These are phyloP conservation scores for Sugiyamaella pinicola DNA, from an alignment of 1,139 yeast genomes.

Conservation along the genomic window DNA sequence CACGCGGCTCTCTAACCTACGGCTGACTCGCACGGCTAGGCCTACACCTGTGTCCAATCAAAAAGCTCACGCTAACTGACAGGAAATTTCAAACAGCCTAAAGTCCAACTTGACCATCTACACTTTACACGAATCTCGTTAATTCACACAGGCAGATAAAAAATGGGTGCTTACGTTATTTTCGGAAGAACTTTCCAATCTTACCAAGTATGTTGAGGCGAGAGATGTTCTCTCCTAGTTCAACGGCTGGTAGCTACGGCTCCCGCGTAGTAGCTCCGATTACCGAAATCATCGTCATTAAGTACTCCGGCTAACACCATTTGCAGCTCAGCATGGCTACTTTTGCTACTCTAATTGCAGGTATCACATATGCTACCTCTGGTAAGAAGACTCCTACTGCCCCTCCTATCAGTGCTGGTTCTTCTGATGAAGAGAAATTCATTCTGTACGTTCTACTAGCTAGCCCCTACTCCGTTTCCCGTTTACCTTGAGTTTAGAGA, in stretches of 20 bases:
- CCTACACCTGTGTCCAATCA: slow-evolving; percentile 9
- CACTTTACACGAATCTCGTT: neutral
- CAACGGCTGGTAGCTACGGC: no score
- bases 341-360: slow-evolving; percentile 39
- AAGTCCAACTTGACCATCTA: neutral
- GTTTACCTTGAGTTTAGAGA: no score
- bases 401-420: slow-evolving; percentile 73
- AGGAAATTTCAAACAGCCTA: slow-evolving; percentile 6
- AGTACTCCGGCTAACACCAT: slow-evolving; percentile 5
- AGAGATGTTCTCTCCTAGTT: no score
- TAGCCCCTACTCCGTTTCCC: no score
- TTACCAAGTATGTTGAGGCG: slow-evolving; percentile 56
- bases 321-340: slow-evolving; percentile 43
- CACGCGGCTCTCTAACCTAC: neutral
- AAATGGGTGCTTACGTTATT: slow-evolving; percentile 78
- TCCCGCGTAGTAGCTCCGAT: no score
- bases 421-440: slow-evolving; percentile 89
- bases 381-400: slow-evolving; percentile 54
- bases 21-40: slow-evolving; percentile 1
- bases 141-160: neutral
- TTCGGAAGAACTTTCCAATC: slow-evolving; percentile 77
- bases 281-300: no score
- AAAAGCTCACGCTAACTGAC: neutral
- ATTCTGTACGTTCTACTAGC: slow-evolving; percentile 44
- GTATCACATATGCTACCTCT: slow-evolving; percentile 36